A percentile compares a stretch with the other conserved stretches of the same genome.
phyloP scores from a whole-genome alignment of 169 alveolate species.

The Eimeria falciformis region DNA sequence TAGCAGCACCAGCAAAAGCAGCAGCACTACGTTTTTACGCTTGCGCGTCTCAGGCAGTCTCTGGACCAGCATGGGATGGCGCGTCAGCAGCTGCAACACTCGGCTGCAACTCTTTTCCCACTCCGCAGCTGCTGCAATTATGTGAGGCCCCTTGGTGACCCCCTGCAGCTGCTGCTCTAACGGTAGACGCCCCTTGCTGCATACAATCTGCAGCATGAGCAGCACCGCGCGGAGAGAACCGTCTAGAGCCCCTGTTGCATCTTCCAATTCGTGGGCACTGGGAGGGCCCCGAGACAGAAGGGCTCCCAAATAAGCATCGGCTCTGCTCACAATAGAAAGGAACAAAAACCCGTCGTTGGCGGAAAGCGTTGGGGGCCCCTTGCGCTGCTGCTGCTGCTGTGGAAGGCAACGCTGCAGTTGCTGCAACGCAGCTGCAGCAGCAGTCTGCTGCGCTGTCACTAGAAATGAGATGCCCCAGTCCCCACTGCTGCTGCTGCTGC shows the following conservation, averaged over 20 bases:
- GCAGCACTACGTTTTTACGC: neutral
- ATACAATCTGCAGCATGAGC: constrained; percentile 37
- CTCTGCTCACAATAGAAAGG: constrained; percentile 36
- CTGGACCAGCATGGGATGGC: neutral
- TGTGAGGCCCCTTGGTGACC: neutral
- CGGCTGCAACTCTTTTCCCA: constrained; percentile 55
- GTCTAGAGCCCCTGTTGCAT: neutral
- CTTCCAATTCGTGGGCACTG: neutral
- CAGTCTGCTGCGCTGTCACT: constrained; percentile 34
- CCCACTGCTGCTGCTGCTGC: constrained; percentile 20
- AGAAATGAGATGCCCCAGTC: neutral
- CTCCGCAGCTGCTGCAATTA: constrained; percentile 51
- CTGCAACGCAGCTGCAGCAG: constrained; percentile 63
- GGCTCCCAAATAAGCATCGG: neutral
- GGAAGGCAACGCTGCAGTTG: constrained; percentile 63
- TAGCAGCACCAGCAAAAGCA: constrained; percentile 22
- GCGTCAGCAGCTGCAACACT: constrained; percentile 45
- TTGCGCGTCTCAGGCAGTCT: constrained; percentile 20
- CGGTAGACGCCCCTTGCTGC: constrained; percentile 3
- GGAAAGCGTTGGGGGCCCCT: constrained; percentile 33
- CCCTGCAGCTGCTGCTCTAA: constrained; percentile 22
- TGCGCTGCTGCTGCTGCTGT: constrained; percentile 58
- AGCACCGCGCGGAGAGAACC: constrained; percentile 20
- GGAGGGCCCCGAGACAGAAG: neutral
- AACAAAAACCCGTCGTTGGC: constrained; percentile 13